Evolutionary conservation across 2,329 filamentous ascomycete genomes (phyloP).

Genomic region (Aspergillus pseudoviridinutans): DNA sequence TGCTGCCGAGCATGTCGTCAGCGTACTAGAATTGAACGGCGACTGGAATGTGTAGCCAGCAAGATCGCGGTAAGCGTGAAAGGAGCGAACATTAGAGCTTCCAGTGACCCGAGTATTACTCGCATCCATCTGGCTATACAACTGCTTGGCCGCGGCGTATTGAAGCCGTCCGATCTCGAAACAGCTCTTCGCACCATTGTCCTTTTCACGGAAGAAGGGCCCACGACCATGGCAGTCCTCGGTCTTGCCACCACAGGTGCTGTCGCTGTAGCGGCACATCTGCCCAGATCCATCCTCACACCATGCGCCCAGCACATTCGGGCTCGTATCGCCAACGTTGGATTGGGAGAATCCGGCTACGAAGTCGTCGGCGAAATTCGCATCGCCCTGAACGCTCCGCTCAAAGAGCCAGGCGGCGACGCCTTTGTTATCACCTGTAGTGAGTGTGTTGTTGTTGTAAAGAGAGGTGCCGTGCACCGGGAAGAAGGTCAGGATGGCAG

Average conservation of each 20-base stretch:
- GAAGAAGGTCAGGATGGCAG: conserved; percentile 85
- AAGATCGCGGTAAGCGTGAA: conserved; percentile 84
- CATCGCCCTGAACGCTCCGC: conserved; percentile 55
- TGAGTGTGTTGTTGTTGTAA: conserved; percentile 84
- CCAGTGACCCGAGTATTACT: conserved; percentile 42
- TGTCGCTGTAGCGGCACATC: conserved; percentile 59
- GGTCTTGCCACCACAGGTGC: conserved; percentile 62
- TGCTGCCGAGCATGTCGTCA: conserved; percentile 77
- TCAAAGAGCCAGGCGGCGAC: conserved; percentile 85
- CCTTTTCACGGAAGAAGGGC: conserved; percentile 42
- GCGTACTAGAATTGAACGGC: conserved; percentile 58
- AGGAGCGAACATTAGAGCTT: conserved; percentile 68
- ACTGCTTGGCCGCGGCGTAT: conserved; percentile 40
- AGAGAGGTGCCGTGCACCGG: conserved; percentile 89
- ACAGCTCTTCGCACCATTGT: conserved; percentile 47
- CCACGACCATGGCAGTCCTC: conserved; percentile 45
- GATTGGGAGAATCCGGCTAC: conserved; percentile 91
- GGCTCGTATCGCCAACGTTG: conserved; percentile 85
- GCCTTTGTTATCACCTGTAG: conserved; percentile 95
- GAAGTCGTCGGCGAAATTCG: conserved; percentile 61
- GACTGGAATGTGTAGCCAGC: conserved; percentile 69
- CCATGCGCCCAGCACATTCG: conserved; percentile 81
- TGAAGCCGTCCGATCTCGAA: conserved; percentile 48
- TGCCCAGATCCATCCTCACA: conserved; percentile 78
- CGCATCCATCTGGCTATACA: conserved; percentile 55